These are phyloP conservation scores for Sugiyamaella valdiviana DNA, from an alignment of 805 yeast genomes.

Conservation along the genomic window DNA sequence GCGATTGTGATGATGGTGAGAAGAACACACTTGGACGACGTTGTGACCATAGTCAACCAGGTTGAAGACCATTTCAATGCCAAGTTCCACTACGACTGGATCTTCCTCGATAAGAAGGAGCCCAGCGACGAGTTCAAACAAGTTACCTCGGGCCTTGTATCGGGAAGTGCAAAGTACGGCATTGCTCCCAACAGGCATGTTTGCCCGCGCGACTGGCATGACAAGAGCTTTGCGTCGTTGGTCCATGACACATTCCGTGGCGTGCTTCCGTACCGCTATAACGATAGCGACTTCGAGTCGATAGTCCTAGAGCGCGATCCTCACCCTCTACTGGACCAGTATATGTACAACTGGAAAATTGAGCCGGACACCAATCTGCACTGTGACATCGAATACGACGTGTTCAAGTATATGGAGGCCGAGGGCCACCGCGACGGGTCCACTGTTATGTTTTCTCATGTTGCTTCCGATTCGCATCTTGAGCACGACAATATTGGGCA, in stretches of 20 bases:
- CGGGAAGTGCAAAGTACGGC: conserved; percentile 68
- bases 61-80: conserved; percentile 77
- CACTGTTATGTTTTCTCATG: neutral
- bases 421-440: too few relatives aligned
- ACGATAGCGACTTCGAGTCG: too few relatives aligned
- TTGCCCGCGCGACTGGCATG: conserved; percentile 77
- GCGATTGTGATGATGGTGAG: conserved; percentile 57
- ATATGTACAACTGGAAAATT: conserved; percentile 87
- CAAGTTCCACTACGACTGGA: conserved; percentile 82
- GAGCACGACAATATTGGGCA: too few relatives aligned
- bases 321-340: conserved; percentile 53
- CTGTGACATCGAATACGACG: conserved; percentile 73
- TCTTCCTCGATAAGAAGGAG: conserved; percentile 75
- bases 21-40: conserved; percentile 53
- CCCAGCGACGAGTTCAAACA: conserved; percentile 72
- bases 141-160: conserved; percentile 46
- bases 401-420: conserved; percentile 74
- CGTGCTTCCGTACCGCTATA: too few relatives aligned
- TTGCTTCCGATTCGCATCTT: too few relatives aligned
- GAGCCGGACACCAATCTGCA: conserved; percentile 70
- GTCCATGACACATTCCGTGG: too few relatives aligned
- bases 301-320: too few relatives aligned
- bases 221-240: conserved; percentile 57
- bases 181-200: conserved; percentile 69
- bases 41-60: conserved; percentile 55